A percentile compares a stretch with the other conserved stretches of the same genome.
These are phyloP conservation scores for Starmerella khaoyaiensis DNA, from an alignment of 805 yeast species.

Conservation along the genomic window DNA sequence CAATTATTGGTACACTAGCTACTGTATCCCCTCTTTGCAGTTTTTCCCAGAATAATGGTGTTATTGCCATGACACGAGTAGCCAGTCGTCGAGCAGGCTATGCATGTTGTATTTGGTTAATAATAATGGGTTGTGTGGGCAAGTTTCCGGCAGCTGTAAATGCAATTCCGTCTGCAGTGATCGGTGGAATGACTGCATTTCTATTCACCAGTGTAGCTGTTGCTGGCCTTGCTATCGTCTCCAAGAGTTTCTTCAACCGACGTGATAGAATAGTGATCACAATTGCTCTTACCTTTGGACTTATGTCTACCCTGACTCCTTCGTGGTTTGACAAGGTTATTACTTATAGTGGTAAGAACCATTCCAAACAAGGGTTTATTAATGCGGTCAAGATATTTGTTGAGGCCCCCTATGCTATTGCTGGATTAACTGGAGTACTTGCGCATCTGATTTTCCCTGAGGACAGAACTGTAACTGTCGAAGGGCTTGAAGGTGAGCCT, in stretches of 20 bases:
- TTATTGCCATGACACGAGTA: slow-evolving; percentile 80
- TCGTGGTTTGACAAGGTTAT: slow-evolving; percentile 53
- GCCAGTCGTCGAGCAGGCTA: slow-evolving; percentile 73
- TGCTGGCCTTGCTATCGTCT: slow-evolving; percentile 55
- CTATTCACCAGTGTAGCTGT: slow-evolving; percentile 64
- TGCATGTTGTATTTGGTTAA: slow-evolving; percentile 65
- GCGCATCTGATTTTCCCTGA: slow-evolving; percentile 47
- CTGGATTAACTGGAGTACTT: slow-evolving; percentile 51
- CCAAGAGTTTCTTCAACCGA: slow-evolving; percentile 43
- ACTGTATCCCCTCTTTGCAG: slow-evolving; percentile 85
- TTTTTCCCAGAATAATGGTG: slow-evolving; percentile 93
- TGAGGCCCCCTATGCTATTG: slow-evolving; percentile 64
- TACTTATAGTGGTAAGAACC: slow-evolving; percentile 52
- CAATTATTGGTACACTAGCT: slow-evolving; percentile 60
- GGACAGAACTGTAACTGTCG: too few species aligned
- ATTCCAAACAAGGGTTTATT: slow-evolving; percentile 44
- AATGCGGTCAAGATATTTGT: slow-evolving; percentile 57
- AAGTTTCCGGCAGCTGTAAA: slow-evolving; percentile 83
- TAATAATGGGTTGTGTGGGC: slow-evolving; percentile 78
- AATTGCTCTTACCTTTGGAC: slow-evolving; percentile 49
- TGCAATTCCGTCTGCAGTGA: slow-evolving; percentile 61
- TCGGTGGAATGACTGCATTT: slow-evolving; percentile 83
- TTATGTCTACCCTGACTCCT: slow-evolving; percentile 53
- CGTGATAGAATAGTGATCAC: slow-evolving; percentile 64
- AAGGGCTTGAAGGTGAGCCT: too few species aligned